phyloP scores from a whole-genome alignment of 2,329 filamentous ascomycete genomes.

The Cylindrodendrum hubeiense region DNA sequence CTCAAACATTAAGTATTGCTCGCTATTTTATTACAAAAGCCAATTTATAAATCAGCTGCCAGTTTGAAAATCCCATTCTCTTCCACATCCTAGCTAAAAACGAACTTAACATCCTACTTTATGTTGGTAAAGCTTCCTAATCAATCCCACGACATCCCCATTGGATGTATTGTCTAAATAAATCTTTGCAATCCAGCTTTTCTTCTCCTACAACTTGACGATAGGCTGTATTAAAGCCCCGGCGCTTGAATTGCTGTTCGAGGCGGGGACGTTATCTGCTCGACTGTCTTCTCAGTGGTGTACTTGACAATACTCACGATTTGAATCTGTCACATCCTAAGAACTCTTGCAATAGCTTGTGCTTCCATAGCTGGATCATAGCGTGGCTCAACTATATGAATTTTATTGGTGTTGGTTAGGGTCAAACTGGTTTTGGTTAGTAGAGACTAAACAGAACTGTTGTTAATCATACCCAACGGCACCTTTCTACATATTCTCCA shows the following conservation, averaged over 20 bases:
- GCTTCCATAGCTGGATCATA: background rate
- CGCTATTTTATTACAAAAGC: too few relatives aligned
- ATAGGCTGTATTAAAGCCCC: background rate
- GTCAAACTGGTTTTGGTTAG: background rate
- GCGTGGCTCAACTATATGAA: background rate
- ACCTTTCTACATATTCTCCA: constrained; percentile 23
- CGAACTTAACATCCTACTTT: background rate
- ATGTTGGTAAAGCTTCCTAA: background rate
- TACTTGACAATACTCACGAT: background rate
- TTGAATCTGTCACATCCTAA: constrained; percentile 1
- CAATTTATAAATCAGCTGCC: background rate
- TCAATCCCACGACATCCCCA: background rate
- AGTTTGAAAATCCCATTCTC: too few relatives aligned
- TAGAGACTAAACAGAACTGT: background rate
- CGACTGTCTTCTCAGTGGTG: background rate
- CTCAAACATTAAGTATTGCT: too few relatives aligned
- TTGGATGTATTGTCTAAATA: background rate
- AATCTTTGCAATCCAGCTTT: background rate
- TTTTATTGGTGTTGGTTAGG: background rate
- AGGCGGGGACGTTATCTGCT: background rate
- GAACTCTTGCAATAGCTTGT: background rate
- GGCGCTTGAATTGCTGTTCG: background rate
- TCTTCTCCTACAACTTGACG: background rate
- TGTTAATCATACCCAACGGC: background rate
- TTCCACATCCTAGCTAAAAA: background rate